phyloP scores from a whole-genome alignment of 208 protist species.

The Trypanosoma vivax region DNA sequence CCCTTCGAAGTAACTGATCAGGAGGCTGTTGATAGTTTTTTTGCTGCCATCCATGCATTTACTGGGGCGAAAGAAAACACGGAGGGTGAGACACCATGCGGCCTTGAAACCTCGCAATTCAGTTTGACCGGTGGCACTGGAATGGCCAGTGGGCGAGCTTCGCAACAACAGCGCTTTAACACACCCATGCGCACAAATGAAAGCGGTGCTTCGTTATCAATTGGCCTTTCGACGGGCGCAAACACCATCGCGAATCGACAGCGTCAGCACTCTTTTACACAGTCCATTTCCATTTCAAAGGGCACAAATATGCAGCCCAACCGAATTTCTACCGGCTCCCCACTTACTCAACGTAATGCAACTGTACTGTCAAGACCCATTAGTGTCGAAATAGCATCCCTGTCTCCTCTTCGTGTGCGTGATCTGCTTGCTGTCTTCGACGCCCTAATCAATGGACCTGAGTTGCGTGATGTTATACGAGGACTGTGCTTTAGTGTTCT shows the following conservation, averaged over 20 bases:
- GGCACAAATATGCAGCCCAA: too few relatives aligned
- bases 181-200: neutral
- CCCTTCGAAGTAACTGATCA: slow-evolving; percentile 54
- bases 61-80: slow-evolving; percentile 21
- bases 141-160: too few relatives aligned
- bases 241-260: too few relatives aligned
- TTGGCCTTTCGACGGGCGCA: too few relatives aligned
- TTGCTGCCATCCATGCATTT: slow-evolving; percentile 16
- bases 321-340: too few relatives aligned
- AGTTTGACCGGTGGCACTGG: neutral
- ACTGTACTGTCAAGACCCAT: too few relatives aligned
- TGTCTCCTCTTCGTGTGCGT: slow-evolving; percentile 19
- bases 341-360: too few relatives aligned
- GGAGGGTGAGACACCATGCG: neutral
- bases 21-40: slow-evolving; percentile 20
- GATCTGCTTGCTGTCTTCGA: slow-evolving; percentile 60
- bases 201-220: too few relatives aligned
- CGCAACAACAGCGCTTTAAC: neutral
- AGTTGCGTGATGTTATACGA: slow-evolving; percentile 46
- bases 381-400: too few relatives aligned
- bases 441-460: slow-evolving; percentile 46
- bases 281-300: too few relatives aligned
- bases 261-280: too few relatives aligned
- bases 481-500: slow-evolving; percentile 59
- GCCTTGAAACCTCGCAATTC: slow-evolving; percentile 4